A percentile compares a stretch with the other conserved stretches of the same genome.
phyloP scores from a whole-genome alignment of 139 green algal species.

The Picochlorum sp. region DNA sequence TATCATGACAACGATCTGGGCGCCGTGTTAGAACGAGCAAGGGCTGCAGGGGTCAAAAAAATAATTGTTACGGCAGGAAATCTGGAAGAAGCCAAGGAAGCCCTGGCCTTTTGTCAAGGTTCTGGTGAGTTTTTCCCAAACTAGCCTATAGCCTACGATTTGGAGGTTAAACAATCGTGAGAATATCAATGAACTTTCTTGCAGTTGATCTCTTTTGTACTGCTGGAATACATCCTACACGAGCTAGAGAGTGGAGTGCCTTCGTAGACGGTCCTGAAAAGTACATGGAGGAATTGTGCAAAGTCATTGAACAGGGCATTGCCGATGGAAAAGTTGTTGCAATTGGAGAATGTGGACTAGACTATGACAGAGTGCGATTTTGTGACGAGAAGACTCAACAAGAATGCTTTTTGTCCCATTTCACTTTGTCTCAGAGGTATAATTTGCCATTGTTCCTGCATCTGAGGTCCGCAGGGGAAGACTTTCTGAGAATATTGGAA shows the following conservation, averaged over 20 bases:
- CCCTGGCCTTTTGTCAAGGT: conserved; percentile 35
- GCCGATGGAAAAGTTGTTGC: conserved; percentile 66
- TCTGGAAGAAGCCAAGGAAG: conserved; percentile 35
- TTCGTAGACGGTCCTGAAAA: conserved; percentile 16
- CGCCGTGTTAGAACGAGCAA: conserved; percentile 44
- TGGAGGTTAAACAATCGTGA: not conserved
- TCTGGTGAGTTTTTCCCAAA: conserved; percentile 12
- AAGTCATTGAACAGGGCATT: conserved; percentile 32
- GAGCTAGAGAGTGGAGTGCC: conserved; percentile 59
- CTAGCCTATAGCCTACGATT: not conserved
- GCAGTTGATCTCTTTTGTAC: conserved; percentile 56
- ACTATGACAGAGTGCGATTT: conserved; percentile 70
- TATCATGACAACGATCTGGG: conserved; percentile 50
- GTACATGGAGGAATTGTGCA: conserved; percentile 36
- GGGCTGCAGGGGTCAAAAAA: conserved; percentile 37
- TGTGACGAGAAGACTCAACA: conserved; percentile 54
- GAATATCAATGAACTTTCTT: conserved; percentile 20
- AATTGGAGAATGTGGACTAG: conserved; percentile 75
- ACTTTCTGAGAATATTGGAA: conserved; percentile 62
- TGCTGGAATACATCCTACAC: conserved; percentile 77
- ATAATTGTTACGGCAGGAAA: conserved; percentile 66
- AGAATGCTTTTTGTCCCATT: conserved; percentile 55
- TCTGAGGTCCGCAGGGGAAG: conserved; percentile 48
- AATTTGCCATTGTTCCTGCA: conserved; percentile 83
- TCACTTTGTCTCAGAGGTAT: conserved; percentile 38